phyloP scores from a whole-genome alignment of 2,329 filamentous ascomycete species.

The Fusarium xyrophilum region DNA sequence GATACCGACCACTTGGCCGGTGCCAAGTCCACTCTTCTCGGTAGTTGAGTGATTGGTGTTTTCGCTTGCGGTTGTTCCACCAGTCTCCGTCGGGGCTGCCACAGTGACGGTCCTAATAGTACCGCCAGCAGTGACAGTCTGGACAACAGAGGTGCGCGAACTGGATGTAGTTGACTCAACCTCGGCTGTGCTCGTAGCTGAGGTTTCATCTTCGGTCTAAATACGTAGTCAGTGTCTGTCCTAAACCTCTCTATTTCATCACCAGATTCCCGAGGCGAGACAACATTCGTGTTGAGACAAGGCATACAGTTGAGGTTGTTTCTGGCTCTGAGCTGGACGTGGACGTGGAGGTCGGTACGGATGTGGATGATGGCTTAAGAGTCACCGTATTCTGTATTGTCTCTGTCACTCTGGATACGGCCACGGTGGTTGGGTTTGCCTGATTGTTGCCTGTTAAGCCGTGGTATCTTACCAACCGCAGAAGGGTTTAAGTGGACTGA shows the following conservation, averaged over 20 bases:
- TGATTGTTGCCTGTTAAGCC: slow-evolving; percentile 43
- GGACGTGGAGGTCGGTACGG: slow-evolving; percentile 35
- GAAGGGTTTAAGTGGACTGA: slow-evolving; percentile 11
- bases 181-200: slow-evolving; percentile 20
- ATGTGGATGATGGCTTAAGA: slow-evolving; percentile 27
- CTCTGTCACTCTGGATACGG: slow-evolving; percentile 47
- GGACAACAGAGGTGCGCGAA: slow-evolving; percentile 45
- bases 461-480: slow-evolving; percentile 37
- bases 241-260: slow-evolving; percentile 21
- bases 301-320: slow-evolving; percentile 51
- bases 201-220: slow-evolving; percentile 30
- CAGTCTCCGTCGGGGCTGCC: slow-evolving; percentile 51
- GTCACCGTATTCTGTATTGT: slow-evolving; percentile 47
- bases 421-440: slow-evolving; percentile 37
- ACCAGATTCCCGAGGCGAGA: slow-evolving; percentile 25
- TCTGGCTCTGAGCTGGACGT: slow-evolving; percentile 39
- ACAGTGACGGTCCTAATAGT: slow-evolving; percentile 63
- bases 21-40: slow-evolving; percentile 46
- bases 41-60: slow-evolving; percentile 17
- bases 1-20: slow-evolving; percentile 60
- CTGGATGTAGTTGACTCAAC: slow-evolving; percentile 33
- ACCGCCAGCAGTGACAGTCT: slow-evolving; percentile 63
- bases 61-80: slow-evolving; percentile 30
- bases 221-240: slow-evolving; percentile 26
- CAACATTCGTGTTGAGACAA: slow-evolving; percentile 30